Percentiles rank a stretch among this genome's conserved stretches.
These are phyloP conservation scores for Staphylotrichum tortipilum DNA, from an alignment of 495 filamentous ascomycete genomes.

Conservation along the genomic window DNA sequence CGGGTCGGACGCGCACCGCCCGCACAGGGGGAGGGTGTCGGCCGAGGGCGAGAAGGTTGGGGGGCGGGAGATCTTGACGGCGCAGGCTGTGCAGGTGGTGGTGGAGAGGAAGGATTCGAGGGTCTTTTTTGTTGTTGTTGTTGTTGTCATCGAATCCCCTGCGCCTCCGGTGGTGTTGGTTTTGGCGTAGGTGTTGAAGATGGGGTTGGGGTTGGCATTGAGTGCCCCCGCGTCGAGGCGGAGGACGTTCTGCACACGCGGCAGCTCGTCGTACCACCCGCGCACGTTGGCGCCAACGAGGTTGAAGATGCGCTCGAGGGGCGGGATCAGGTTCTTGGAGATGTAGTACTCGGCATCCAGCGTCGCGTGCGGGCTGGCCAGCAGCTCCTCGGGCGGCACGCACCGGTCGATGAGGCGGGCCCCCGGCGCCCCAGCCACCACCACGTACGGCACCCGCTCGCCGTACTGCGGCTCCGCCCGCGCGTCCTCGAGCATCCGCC, in stretches of 20 bases:
- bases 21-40: slow-evolving; percentile 44
- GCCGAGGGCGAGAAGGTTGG: too few species aligned
- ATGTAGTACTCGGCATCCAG: slow-evolving; percentile 98
- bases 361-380: slow-evolving; percentile 64
- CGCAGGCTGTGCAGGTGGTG: slow-evolving; percentile 70
- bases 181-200: background rate
- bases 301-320: slow-evolving; percentile 93
- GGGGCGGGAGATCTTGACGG: slow-evolving; percentile 51
- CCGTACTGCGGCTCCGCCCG: slow-evolving; percentile 89
- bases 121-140: slow-evolving; percentile 41
- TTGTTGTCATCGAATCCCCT: background rate
- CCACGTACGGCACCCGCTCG: slow-evolving; percentile 90
- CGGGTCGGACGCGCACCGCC: slow-evolving; percentile 47
- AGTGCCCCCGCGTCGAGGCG: slow-evolving; percentile 37
- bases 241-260: slow-evolving; percentile 70
- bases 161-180: background rate
- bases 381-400: slow-evolving; percentile 75
- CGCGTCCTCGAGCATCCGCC: slow-evolving; percentile 75
- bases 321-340: slow-evolving; percentile 87
- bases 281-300: slow-evolving; percentile 88
- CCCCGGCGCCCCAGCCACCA: slow-evolving; percentile 79
- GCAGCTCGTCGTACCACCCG: slow-evolving; percentile 94
- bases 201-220: background rate
- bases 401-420: slow-evolving; percentile 82
- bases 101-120: slow-evolving; percentile 83